Evolutionary conservation across 495 filamentous ascomycete species (phyloP).

Genomic region (Lepidopterella palustris): DNA sequence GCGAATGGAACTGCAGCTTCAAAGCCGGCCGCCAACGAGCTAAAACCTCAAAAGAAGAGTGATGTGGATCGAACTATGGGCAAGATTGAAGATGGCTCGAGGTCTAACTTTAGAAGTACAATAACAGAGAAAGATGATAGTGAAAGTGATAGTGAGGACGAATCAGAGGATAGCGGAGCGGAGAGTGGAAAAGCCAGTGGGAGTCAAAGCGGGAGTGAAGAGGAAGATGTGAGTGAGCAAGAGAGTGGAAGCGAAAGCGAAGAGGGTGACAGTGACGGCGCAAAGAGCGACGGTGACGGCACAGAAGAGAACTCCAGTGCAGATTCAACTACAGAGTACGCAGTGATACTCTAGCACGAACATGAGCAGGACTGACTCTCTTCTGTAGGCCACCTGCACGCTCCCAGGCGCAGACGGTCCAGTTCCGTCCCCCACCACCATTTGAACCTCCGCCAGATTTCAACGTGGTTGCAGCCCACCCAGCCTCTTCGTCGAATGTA

Average conservation of each 20-base stretch:
- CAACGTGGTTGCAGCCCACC: slow-evolving; percentile 17
- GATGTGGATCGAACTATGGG: no score
- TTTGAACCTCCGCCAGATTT: slow-evolving; percentile 41
- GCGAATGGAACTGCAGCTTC: no score
- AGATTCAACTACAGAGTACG: neutral
- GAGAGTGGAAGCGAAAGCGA: neutral
- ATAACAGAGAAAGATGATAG: no score
- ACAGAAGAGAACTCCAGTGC: slow-evolving; percentile 7
- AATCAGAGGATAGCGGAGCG: neutral
- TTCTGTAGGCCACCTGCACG: slow-evolving; percentile 7
- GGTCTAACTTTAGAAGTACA: no score
- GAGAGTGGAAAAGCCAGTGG: neutral
- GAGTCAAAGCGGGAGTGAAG: neutral
- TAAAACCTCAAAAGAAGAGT: no score
- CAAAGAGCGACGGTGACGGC: neutral
- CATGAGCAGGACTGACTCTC: neutral
- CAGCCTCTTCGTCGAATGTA: slow-evolving; percentile 15
- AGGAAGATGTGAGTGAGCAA: neutral
- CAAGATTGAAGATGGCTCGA: no score
- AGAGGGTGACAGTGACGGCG: slow-evolving; percentile 16
- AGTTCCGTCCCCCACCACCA: slow-evolving; percentile 36
- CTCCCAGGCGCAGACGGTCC: slow-evolving; percentile 13
- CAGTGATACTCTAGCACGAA: neutral
- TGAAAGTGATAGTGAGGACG: neutral
- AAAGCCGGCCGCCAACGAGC: no score